These are phyloP conservation scores for Aspergillus hortae DNA, from an alignment of 2,329 filamentous ascomycete genomes.

Conservation along the genomic window DNA sequence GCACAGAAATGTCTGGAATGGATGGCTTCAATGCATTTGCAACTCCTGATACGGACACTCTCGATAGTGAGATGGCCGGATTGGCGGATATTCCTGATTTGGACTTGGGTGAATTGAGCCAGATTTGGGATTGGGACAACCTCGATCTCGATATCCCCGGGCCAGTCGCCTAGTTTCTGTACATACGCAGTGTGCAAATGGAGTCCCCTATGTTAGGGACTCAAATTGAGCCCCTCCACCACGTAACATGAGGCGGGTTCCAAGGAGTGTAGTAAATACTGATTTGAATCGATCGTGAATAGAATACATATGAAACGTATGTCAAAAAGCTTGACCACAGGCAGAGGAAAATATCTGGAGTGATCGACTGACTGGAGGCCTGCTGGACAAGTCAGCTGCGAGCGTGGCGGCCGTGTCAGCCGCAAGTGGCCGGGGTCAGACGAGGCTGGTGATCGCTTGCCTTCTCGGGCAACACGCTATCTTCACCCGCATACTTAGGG, in stretches of 20 bases:
- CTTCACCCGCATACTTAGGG: background rate
- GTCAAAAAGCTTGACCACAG: no score
- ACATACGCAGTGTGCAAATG: no score
- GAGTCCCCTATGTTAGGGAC: no score
- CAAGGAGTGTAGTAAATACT: no score
- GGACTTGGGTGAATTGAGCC: conserved; percentile 23
- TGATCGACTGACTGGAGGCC: background rate
- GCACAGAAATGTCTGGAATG: background rate
- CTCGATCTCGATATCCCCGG: conserved; percentile 16
- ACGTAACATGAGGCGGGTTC: no score
- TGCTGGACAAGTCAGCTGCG: background rate
- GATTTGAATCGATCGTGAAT: no score
- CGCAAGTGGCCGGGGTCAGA: conserved; percentile 2
- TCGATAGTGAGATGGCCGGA: background rate
- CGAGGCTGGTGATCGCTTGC: conserved; percentile 2
- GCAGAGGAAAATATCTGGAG: no score
- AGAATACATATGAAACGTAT: no score
- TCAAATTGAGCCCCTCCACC: no score
- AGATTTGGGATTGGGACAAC: conserved; percentile 27
- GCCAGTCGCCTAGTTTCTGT: background rate
- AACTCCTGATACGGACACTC: background rate
- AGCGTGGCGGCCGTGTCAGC: background rate
- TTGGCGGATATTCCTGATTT: conserved; percentile 10
- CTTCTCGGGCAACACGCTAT: background rate
- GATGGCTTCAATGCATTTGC: background rate